Percentiles rank a stretch among this genome's conserved stretches.
Evolutionary conservation across 768 basidiomycete species (phyloP).

Genomic region (Suillus brevipes): DNA sequence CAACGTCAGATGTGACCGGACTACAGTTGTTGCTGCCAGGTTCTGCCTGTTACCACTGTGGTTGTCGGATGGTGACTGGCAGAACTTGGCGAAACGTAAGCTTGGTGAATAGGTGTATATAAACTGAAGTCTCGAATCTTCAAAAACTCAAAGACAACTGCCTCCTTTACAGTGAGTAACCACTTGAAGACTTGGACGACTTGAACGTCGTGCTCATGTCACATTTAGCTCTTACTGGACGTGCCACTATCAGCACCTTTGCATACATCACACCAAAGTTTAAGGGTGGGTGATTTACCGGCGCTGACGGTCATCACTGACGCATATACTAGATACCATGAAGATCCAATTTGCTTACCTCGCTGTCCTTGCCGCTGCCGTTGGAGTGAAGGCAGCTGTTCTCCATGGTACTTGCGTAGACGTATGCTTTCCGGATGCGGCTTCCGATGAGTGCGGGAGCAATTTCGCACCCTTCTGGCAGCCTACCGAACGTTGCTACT

Average conservation of each 20-base stretch:
- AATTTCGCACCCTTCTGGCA: no score
- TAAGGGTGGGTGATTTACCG: not conserved
- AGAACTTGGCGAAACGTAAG: not conserved
- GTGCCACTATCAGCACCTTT: not conserved
- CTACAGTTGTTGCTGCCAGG: not conserved
- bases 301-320: not conserved
- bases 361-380: not conserved
- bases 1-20: not conserved
- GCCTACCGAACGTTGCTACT: no score
- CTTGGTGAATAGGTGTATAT: not conserved
- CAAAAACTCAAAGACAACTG: not conserved
- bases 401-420: no score
- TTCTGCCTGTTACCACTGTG: not conserved
- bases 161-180: not conserved
- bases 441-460: not conserved
- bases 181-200: not conserved
- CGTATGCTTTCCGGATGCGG: no score
- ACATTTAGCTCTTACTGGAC: not conserved
- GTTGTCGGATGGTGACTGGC: not conserved
- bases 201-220: not conserved
- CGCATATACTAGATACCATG: not conserved
- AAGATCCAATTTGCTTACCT: not conserved
- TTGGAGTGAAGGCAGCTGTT: not conserved
- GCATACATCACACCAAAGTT: not conserved
- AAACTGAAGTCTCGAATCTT: not conserved